These are phyloP conservation scores for Fraxinus pennsylvanica DNA, from an alignment of 257 asterid species.

Conservation along the genomic window DNA sequence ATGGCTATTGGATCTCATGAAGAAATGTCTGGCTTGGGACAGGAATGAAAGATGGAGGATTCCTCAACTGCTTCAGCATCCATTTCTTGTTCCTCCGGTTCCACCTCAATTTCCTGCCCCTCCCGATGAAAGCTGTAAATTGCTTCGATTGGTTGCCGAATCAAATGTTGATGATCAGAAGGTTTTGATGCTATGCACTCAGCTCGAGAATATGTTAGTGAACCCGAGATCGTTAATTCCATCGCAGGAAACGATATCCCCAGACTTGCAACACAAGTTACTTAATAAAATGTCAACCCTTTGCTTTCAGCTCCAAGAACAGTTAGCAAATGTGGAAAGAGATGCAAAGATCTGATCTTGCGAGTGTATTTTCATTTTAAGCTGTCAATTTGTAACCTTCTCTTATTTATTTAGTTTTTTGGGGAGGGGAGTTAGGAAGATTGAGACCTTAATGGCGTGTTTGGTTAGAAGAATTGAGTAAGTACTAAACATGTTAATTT, in stretches of 20 bases:
- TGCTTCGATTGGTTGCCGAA: constrained; percentile 55
- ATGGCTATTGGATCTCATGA: constrained; percentile 91
- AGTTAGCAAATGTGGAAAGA: constrained; percentile 38
- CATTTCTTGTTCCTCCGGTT: constrained; percentile 89
- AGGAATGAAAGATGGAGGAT: constrained; percentile 83
- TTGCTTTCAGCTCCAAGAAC: constrained; percentile 63
- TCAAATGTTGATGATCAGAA: constrained; percentile 47
- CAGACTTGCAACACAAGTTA: constrained; percentile 47
- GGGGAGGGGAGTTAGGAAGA: background rate
- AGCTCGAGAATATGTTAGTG: constrained; percentile 54
- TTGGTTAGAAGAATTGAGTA: background rate
- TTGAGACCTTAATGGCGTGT: background rate
- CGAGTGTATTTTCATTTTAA: background rate
- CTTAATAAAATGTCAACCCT: constrained; percentile 49
- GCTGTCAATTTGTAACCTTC: background rate
- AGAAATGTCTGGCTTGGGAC: constrained; percentile 97
- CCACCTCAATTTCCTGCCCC: constrained; percentile 43
- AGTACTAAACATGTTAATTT: background rate
- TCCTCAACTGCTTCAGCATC: constrained; percentile 89
- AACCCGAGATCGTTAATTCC: constrained; percentile 39
- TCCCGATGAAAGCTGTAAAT: constrained; percentile 31
- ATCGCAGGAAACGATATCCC: constrained; percentile 36
- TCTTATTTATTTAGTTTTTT: background rate
- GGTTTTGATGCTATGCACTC: constrained; percentile 49
- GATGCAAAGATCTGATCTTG: background rate